Evolutionary conservation across 73 alveolate genomes (phyloP).

Genomic region (Symbiodinium natans): DNA sequence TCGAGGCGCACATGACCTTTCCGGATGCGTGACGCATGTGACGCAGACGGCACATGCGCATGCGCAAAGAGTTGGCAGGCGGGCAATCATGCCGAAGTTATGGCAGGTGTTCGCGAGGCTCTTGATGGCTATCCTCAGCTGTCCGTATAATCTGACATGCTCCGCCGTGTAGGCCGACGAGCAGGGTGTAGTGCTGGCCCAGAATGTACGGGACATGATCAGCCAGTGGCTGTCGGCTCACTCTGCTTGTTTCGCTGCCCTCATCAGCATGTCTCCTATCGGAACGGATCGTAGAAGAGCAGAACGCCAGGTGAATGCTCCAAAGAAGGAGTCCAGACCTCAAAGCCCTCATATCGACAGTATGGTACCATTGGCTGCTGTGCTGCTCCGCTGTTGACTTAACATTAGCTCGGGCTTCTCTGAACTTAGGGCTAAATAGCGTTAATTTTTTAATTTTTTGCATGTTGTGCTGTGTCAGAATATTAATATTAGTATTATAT

Average conservation of each 20-base stretch:
- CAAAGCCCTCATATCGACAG: too few species aligned
- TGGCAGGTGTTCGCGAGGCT: constrained; percentile 90
- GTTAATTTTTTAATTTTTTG: too few species aligned
- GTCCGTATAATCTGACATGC: neutral
- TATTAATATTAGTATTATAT: too few species aligned
- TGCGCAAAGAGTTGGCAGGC: constrained; percentile 5
- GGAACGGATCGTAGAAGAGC: too few species aligned
- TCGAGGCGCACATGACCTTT: constrained; percentile 37
- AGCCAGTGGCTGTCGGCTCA: constrained; percentile 77
- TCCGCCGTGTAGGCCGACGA: constrained; percentile 34
- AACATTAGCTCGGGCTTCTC: too few species aligned
- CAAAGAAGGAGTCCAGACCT: constrained; percentile 37
- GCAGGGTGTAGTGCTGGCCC: constrained; percentile 74
- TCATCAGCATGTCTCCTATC: neutral
- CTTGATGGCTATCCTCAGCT: neutral
- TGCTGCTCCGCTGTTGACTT: too few species aligned
- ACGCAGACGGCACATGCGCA: too few species aligned
- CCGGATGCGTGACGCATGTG: too few species aligned
- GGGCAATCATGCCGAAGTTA: constrained; percentile 81
- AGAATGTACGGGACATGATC: constrained; percentile 85
- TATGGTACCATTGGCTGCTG: too few species aligned
- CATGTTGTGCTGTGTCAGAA: neutral
- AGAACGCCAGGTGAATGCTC: constrained; percentile 65
- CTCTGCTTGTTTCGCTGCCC: neutral
- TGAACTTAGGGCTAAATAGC: neutral